Evolutionary conservation across 192 early-diverging fungal species (phyloP), one percentile per base, ranked within the genome.

Genomic region (Coemansia sp.): DNA sequence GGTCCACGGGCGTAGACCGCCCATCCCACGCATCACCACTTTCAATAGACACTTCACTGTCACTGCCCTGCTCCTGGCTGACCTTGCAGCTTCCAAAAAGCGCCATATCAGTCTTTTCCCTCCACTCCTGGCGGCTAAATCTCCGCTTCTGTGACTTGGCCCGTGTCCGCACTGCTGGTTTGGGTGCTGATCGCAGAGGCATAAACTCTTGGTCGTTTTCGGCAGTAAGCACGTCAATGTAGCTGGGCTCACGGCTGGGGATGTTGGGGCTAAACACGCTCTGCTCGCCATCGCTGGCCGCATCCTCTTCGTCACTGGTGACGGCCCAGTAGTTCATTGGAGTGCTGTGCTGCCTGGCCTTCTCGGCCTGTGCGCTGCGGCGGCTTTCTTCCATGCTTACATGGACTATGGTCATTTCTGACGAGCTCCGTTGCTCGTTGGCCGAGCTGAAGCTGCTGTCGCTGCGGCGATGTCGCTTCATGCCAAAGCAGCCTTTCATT

Each of bases 241-340:
- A 58, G 36, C 56, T 58, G 37, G 44, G 16, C 11, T 37, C 56
- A 5, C 45, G 35, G 47, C 56, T 50, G 15, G 20, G 33, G 3
- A n/a, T 44, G 23, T 59, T 21, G 37, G 14, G 8, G 47, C 57
- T 59, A 10, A 15, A 49, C 13, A 18, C 33, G 18, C 49, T 37
- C 39, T 11, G 12, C 5, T 8, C 10, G 15, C 35, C 30, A 14
- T 39, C 50, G 11, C 41, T 45, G 5, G 19, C 55, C 12, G 52
- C 52, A 20, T 37, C 41, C 31, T 66, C 63, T 19, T 53, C 51
- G n/a, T 70, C 60, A 1, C 51, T 50, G n/a, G 35, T 63, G 35
- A 63, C 20, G 1, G 23, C 23, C 68, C 68, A 70, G 46, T 70
- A 70, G 51, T 63, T 70, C 68, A 70, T 70, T n/a, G 68, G 68